These are phyloP conservation scores for Dichomitus squalens DNA, from an alignment of 1,284 basidiomycete genomes.

Conservation along the genomic window DNA sequence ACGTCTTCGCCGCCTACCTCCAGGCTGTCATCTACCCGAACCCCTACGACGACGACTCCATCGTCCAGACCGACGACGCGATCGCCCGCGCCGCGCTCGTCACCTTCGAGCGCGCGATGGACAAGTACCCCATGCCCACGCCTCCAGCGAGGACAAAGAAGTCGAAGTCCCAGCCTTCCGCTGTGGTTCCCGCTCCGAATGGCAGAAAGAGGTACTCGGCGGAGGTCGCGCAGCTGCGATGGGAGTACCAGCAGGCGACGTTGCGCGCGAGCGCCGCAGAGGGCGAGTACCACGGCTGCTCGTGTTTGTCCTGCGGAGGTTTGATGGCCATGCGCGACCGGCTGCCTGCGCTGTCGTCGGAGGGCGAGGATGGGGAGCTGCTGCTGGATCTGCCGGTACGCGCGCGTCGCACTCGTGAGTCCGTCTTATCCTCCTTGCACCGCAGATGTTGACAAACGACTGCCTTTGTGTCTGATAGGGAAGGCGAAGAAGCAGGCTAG, in stretches of 20 bases:
- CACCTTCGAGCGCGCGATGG: slow-evolving; percentile 24
- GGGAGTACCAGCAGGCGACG: slow-evolving; percentile 18
- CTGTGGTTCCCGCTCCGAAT: not conserved
- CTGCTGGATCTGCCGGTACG: not conserved
- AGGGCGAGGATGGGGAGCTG: slow-evolving; percentile 6
- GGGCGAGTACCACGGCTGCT: slow-evolving; percentile 7
- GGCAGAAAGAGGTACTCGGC: slow-evolving; percentile 12
- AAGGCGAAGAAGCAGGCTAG: slow-evolving; percentile 7
- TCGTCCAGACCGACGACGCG: slow-evolving; percentile 4
- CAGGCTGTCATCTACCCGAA: slow-evolving; percentile 5
- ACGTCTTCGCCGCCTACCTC: slow-evolving; percentile 24
- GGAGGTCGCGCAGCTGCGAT: slow-evolving; percentile 21
- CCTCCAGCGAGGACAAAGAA: not conserved
- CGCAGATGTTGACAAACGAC: no score
- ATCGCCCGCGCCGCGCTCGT: slow-evolving; percentile 12
- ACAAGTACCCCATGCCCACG: slow-evolving; percentile 22
- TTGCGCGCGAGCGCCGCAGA: slow-evolving; percentile 8
- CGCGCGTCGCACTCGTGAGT: slow-evolving; percentile 17
- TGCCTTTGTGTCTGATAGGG: not conserved
- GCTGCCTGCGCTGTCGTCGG: slow-evolving; percentile 4
- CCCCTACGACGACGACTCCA: slow-evolving; percentile 1
- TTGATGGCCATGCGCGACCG: slow-evolving; percentile 7
- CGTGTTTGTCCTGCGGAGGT: slow-evolving; percentile 16
- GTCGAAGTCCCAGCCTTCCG: not conserved
- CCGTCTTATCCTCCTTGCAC: not conserved